Evolutionary conservation across 495 filamentous ascomycete species (phyloP).

Genomic region (Tuber brumale): DNA sequence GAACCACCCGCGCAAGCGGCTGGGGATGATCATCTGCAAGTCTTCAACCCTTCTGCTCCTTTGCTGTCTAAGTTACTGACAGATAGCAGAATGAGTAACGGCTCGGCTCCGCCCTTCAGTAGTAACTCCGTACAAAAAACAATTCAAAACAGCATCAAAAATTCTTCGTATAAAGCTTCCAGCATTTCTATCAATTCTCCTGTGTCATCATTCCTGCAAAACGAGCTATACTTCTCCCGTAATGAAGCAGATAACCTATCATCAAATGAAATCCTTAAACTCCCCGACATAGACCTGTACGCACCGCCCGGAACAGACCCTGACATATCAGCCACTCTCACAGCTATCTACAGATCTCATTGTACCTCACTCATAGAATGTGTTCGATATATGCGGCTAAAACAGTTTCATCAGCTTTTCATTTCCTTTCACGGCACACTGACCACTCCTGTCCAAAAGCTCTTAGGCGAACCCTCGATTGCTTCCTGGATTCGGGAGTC

Average conservation of each 20-base stretch:
- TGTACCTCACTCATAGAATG: conserved; percentile 92
- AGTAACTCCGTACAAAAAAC: conserved; percentile 36
- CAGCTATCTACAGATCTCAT: conserved; percentile 82
- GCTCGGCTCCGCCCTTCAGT: conserved; percentile 40
- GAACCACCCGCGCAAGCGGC: conserved; percentile 43
- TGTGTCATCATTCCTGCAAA: conserved; percentile 41
- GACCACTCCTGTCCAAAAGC: conserved; percentile 93
- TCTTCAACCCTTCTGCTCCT: conserved; percentile 43
- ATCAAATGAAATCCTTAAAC: conserved; percentile 56
- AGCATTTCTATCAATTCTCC: conserved; percentile 35
- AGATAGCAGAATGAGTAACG: conserved; percentile 41
- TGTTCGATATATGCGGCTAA: conserved; percentile 89
- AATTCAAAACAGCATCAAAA: conserved; percentile 41
- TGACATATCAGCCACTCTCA: conserved; percentile 72
- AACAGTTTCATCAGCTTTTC: conserved; percentile 91
- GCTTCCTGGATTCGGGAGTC: conserved; percentile 92
- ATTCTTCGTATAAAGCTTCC: conserved; percentile 35
- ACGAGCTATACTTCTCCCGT: conserved; percentile 39
- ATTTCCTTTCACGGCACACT: conserved; percentile 91
- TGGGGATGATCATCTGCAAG: conserved; percentile 45
- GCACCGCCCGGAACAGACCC: conserved; percentile 69
- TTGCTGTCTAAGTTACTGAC: conserved; percentile 40
- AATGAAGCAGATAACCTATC: conserved; percentile 37
- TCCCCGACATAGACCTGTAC: conserved; percentile 72
- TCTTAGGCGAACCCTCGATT: conserved; percentile 72